Evolutionary conservation across 306 rosid species (phyloP), one percentile per base, ranked within the genome.

Genomic region (Leucaena leucocephala): DNA sequence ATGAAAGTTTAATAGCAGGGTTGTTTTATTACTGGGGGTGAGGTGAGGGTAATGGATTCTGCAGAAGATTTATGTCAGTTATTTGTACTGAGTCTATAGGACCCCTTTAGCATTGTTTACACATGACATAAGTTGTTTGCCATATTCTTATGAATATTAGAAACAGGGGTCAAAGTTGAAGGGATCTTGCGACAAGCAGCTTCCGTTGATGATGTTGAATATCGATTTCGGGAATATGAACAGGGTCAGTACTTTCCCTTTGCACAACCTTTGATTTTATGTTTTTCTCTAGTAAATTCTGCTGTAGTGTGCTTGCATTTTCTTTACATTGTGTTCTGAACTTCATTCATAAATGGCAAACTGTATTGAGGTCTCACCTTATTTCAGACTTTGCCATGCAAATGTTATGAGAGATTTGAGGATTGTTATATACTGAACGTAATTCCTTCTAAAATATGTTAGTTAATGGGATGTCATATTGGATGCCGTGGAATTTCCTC

Each of bases 131-230:
- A 10, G 14, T 68, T 74, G 42, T 64, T 43, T 72, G 84, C 57
- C 38, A 74, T 64, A 19, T 73, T 76, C 83, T 85, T 80, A 81
- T 75, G 42, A 57, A 57, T 36, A 21, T 40, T 78, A 70, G 44
- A 64, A 79, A 79, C 77, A 93, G 97, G 98, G 63, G 87, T 83
- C 82, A 88, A 84, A 80, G 91, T 86, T 54, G 97, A 91, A 88
- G 97, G 98, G 71, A 88, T 93, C 76, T 84, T 93, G 87, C 81
- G 97, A 63, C 97, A 91, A 85, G 93, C 98, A 61, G 98, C 98
- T 14, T 88, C 91, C 57, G 98, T 93, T 83, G 95, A 93, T 7
- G 91, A 91, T 71, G 98, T 93, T 86, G 91, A 90, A 86, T 76
- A 63, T 66, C 91, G 98, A 74, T 74, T 93, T 69, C 88, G 86